Conservation (phyloP, 2,329 filamentous ascomycete species). For the Fusarium sp. region DNA sequence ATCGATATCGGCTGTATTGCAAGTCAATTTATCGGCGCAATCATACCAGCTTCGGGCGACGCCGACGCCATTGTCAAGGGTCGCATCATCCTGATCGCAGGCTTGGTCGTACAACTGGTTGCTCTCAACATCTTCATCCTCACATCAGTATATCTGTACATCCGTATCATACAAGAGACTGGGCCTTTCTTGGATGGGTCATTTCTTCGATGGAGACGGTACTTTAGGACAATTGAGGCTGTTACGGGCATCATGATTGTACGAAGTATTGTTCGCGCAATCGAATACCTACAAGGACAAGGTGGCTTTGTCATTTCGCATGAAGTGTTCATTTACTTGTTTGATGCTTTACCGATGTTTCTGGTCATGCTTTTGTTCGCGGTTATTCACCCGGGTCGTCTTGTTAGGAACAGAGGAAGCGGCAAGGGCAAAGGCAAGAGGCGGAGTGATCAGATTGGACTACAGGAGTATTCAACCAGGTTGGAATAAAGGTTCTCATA, state of each 20-base stretch:
- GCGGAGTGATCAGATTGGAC: not conserved
- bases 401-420: not conserved
- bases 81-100: constrained; percentile 8
- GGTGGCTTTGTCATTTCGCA: constrained; percentile 54
- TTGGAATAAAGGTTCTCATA: accelerated
- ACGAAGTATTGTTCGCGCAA: constrained; percentile 58
- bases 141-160: not conserved
- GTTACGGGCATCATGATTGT: constrained; percentile 56
- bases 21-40: constrained; percentile 19
- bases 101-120: not conserved
- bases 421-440: not conserved
- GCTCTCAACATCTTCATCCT: constrained; percentile 9
- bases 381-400: constrained; percentile 1
- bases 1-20: constrained; percentile 2
- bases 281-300: constrained; percentile 60
- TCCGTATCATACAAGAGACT: not conserved
- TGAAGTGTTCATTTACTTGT: constrained; percentile 57
- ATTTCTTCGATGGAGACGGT: constrained; percentile 45
- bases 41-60: constrained; percentile 19
- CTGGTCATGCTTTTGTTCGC: constrained; percentile 54
- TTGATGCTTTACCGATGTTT: constrained; percentile 56
- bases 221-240: constrained; percentile 49
- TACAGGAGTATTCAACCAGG: not conserved
- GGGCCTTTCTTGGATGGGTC: constrained; percentile 10
- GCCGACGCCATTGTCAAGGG: not conserved